Evolutionary conservation across 768 basidiomycete species (phyloP).

Genomic region (Auriscalpium microsporum): DNA sequence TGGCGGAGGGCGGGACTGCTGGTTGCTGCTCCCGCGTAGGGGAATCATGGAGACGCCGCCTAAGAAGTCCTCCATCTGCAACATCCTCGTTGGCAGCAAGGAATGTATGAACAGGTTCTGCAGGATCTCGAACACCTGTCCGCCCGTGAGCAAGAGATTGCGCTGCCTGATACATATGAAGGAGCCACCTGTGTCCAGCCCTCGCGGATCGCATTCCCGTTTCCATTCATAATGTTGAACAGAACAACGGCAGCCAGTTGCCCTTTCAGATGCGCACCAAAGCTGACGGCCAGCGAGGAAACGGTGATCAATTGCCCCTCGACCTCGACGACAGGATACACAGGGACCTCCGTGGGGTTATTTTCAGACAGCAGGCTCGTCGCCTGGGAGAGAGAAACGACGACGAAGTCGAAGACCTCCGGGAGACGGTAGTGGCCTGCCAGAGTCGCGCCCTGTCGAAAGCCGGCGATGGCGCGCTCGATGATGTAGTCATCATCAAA

Average conservation of each 20-base stretch:
- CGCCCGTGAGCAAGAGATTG: conserved; percentile 1
- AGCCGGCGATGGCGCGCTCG: conserved; percentile 91
- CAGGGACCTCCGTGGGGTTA: conserved; percentile 61
- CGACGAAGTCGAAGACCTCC: conserved; percentile 96
- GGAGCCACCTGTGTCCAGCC: conserved; percentile 81
- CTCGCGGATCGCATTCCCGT: conserved; percentile 87
- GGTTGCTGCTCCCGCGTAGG: conserved; percentile 51
- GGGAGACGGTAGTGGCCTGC: conserved; percentile 84
- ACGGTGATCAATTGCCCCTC: conserved; percentile 87
- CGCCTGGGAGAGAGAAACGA: conserved; percentile 84
- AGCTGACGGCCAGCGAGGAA: conserved; percentile 84
- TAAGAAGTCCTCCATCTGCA: conserved; percentile 97
- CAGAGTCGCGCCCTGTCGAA: conserved; percentile 90
- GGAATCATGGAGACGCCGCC: conserved; percentile 94
- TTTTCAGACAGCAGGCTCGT: conserved; percentile 78
- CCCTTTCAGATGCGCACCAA: conserved; percentile 91
- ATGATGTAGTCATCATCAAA: conserved; percentile 97
- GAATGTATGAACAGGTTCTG: conserved; percentile 94
- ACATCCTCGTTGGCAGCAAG: conserved; percentile 78
- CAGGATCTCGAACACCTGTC: conserved; percentile 96
- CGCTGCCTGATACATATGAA: background rate
- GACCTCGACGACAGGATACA: conserved; percentile 82
- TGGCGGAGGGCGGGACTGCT: conserved; percentile 51
- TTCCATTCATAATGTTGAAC: conserved; percentile 96
- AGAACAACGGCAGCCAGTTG: conserved; percentile 95